Evolutionary conservation across 129 eudicot genomes (phyloP), one percentile per base, ranked within the genome.

Genomic region (Ambrosia artemisiifolia): DNA sequence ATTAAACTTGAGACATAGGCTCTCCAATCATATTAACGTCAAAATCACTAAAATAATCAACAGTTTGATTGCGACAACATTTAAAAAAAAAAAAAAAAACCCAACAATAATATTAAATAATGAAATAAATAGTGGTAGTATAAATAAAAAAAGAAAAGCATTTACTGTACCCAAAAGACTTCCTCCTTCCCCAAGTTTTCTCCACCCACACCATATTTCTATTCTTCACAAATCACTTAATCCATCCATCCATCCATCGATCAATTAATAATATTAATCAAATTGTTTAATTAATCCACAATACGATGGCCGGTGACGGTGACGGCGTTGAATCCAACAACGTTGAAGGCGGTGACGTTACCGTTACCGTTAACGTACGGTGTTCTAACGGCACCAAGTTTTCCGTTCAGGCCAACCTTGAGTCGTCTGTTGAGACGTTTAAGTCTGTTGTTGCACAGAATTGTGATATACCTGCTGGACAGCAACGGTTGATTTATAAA

Each of bases 401-500:
- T 62, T 28, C 89, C 42, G 89, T 89, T 33, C 80, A 78, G 79
- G 83, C 63, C 34, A 65, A 46, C 44, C 83, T 89, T 9, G 86
- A 81, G 14, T 70, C 81, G 53, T 84, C 85, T 24, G 87, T 87
- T 19, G 93, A 82, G 76, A 38, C 80, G 10, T 87, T 89, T 71
- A 89, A 89, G 86, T 65, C 86, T 13, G 78, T 82, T 14, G 44
- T 89, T 0, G 86, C 82, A 19, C 76, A 76, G 75, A 78, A 69
- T 42, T 87, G 88, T 67, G 90, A 87, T 1, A 69, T 90, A 4
- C 91, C 96, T 0, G 80, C 90, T 32, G 80, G 69, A 24, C 90
- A 83, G 65, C 96, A 90, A 80, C 80, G 88, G 3, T 72, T 89
- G 83, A 89, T 89, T 78, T 89, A 89, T 54, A 89, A 86, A 64